Percentiles rank a stretch among this genome's conserved stretches.
Conservation (phyloP, 805 yeast genomes). For the Starmerella potacharoeniae region DNA sequence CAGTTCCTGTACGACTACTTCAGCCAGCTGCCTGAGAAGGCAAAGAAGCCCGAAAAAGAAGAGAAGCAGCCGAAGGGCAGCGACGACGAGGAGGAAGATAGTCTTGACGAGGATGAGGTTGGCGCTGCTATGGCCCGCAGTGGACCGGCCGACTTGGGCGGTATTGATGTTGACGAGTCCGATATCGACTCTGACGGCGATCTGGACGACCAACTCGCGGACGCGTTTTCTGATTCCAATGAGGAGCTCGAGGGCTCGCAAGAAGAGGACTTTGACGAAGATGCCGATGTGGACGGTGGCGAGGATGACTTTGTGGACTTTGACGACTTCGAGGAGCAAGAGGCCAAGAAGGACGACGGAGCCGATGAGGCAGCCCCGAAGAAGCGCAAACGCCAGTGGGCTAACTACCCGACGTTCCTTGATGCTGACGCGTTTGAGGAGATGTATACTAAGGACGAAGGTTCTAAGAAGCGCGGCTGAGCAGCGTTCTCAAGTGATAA, state of each 20-base stretch:
- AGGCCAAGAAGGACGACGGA: background rate
- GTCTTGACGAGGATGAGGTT: slow-evolving; percentile 51
- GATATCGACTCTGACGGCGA: slow-evolving; percentile 32
- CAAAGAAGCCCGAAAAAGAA: slow-evolving; percentile 7
- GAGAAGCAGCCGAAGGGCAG: slow-evolving; percentile 25
- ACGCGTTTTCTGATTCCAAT: slow-evolving; percentile 21
- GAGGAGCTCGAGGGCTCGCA: background rate
- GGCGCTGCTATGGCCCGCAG: slow-evolving; percentile 72
- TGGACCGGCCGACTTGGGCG: slow-evolving; percentile 57
- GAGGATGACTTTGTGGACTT: slow-evolving; percentile 14
- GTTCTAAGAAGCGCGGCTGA: slow-evolving; percentile 4
- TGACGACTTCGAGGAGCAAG: slow-evolving; percentile 4
- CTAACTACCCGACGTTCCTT: slow-evolving; percentile 21
- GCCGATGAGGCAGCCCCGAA: slow-evolving; percentile 4
- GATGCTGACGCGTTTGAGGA: slow-evolving; percentile 25
- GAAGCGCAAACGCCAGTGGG: slow-evolving; percentile 24
- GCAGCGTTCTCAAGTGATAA: background rate
- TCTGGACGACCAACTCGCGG: slow-evolving; percentile 27
- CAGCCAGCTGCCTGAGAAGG: slow-evolving; percentile 32
- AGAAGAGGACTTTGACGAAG: slow-evolving; percentile 14
- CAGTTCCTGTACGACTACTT: slow-evolving; percentile 80
- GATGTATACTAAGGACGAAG: slow-evolving; percentile 6
- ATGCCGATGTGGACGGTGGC: slow-evolving; percentile 14
- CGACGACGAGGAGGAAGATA: slow-evolving; percentile 30
- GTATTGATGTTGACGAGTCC: slow-evolving; percentile 40